Evolutionary conservation across 2,329 filamentous ascomycete species (phyloP).

Genomic region (Ceratocystis cacaofunesta): DNA sequence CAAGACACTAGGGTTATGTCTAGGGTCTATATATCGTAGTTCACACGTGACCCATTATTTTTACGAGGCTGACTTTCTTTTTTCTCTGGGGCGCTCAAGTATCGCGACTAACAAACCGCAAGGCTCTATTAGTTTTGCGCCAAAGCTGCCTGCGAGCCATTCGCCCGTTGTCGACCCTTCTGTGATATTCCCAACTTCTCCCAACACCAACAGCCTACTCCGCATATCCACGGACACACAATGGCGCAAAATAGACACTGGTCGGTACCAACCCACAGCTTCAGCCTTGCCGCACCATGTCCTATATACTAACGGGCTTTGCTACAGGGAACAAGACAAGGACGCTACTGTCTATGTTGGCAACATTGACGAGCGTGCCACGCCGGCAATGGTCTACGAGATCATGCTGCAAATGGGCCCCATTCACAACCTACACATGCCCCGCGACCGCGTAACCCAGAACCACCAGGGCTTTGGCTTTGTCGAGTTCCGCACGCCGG

Average conservation of each 20-base stretch:
- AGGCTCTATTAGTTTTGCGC: background rate
- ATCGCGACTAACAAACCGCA: background rate
- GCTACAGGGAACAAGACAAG: constrained; percentile 83
- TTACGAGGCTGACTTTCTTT: background rate
- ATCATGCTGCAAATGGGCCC: constrained; percentile 96
- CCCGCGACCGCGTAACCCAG: constrained; percentile 94
- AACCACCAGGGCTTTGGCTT: constrained; percentile 97
- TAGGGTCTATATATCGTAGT: background rate
- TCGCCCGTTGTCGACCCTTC: background rate
- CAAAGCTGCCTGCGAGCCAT: background rate
- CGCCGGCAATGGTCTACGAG: constrained; percentile 85
- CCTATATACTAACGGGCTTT: constrained; percentile 4
- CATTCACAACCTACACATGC: constrained; percentile 94
- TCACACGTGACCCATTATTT: background rate
- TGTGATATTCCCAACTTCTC: background rate
- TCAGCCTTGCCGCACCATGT: background rate
- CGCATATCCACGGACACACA: constrained; percentile 19
- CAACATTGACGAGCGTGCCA: constrained; percentile 93
- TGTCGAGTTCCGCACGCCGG: constrained; percentile 91
- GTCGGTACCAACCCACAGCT: constrained; percentile 30
- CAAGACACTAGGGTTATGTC: background rate
- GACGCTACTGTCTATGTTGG: constrained; percentile 96
- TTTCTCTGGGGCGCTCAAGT: background rate
- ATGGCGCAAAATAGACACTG: constrained; percentile 64
- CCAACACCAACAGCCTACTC: background rate